A percentile compares a stretch with the other conserved stretches of the same genome.
phyloP scores from a whole-genome alignment of 228 moss, liverwort and hornwort genomes.

The Sphagnum magellanicum region DNA sequence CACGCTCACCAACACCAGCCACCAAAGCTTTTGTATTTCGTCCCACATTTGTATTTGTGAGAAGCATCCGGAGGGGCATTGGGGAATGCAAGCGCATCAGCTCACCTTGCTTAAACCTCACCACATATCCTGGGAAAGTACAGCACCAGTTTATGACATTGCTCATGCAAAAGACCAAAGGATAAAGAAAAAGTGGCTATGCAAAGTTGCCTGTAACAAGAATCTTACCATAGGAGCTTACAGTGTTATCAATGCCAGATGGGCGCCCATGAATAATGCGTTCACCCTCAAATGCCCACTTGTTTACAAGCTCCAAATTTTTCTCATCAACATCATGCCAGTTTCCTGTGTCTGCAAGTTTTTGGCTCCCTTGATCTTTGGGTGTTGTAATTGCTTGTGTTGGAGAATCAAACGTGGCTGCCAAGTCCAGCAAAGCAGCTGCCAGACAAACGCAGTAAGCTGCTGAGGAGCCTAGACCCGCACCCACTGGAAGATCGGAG shows the following conservation, averaged over 20 bases:
- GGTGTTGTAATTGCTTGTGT: slow-evolving; percentile 1
- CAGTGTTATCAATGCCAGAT: slow-evolving; percentile 96
- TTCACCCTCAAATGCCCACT: slow-evolving; percentile 96
- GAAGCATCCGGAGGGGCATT: slow-evolving; percentile 73
- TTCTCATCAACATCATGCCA: slow-evolving; percentile 61
- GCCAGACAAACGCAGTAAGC: slow-evolving; percentile 83
- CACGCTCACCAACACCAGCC: slow-evolving; percentile 72
- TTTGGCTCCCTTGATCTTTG: slow-evolving; percentile 8
- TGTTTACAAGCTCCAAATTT: slow-evolving; percentile 67
- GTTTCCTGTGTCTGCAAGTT: slow-evolving; percentile 11
- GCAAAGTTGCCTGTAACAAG: not conserved
- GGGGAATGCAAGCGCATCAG: slow-evolving; percentile 51
- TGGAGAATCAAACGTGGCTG: slow-evolving; percentile 53
- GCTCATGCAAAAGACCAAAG: not conserved
- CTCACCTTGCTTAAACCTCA: slow-evolving; percentile 69
- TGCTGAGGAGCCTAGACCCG: slow-evolving; percentile 96
- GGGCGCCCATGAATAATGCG: slow-evolving; percentile 92
- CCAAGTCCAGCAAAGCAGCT: slow-evolving; percentile 62
- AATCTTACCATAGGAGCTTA: slow-evolving; percentile 85
- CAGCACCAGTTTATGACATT: slow-evolving; percentile 1
- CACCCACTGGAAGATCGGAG: slow-evolving; percentile 90
- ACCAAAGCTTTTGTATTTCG: slow-evolving; percentile 77
- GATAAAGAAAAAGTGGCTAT: not conserved
- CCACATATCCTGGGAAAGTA: slow-evolving; percentile 67
- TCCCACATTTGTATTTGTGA: slow-evolving; percentile 78